Evolutionary conservation across 176 grass and related monocot species (phyloP), one percentile per base, ranked within the genome.

Genomic region (Alopecurus myosuroides): DNA sequence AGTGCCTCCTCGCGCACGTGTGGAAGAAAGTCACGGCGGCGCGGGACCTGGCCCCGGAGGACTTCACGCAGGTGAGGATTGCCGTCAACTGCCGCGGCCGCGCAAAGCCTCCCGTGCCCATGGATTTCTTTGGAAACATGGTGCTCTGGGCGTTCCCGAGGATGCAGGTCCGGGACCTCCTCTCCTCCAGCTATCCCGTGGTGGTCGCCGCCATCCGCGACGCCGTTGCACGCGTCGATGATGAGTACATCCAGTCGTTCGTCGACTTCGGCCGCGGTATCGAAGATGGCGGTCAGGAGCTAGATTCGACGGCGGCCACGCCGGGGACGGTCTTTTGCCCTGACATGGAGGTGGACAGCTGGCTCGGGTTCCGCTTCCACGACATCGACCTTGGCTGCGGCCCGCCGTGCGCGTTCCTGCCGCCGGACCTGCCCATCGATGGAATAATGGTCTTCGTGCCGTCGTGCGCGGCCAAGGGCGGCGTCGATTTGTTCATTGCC

Each of bases 61-160:
- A 33, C 0, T 64, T 64, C 29, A 49, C 46, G 46, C 46, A 49
- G 46, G 46, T 49, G 46, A 49, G 46, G 46, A 15, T 49, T 1
- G 46, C 46, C 46, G 46, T 49, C 46, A 49, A 49, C 46, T 49
- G 46, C 46, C 46, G 46, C 15, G 46, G 46, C 7, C 49, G 77
- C 37, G 40, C 72, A n/a, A 31, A 58, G 53, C 51, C 53, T 19
- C 64, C 77, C 2, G 65, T 86, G 22, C 65, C 85, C 2, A 51
- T 25, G 19, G 68, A 63, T 41, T 86, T 51, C 68, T 74, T 81
- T n/a, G 85, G 85, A 5, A 86, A 86, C 22, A 57, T 81, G 61
- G 61, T 64, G 12, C 61, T 64, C 46, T 49, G 46, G 46, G 46
- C 46, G 46, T 49, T 49, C 46, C 46, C 46, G 4, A 49, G 46